These are phyloP conservation scores for Sporothrix mexicana DNA, from an alignment of 2,329 filamentous ascomycete genomes.

Conservation along the genomic window DNA sequence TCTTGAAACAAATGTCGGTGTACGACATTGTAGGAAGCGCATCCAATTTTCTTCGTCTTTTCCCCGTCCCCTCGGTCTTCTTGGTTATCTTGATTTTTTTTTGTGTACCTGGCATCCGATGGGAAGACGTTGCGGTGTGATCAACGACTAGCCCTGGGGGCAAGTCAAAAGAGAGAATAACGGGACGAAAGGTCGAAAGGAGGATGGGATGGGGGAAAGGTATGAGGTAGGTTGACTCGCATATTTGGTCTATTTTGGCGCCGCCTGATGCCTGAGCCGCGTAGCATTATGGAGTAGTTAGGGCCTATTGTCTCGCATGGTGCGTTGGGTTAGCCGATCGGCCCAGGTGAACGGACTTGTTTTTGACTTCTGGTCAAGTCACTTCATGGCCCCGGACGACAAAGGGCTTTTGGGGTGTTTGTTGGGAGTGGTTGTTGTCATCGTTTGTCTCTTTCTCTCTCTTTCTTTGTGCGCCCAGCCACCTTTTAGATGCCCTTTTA, in stretches of 20 bases:
- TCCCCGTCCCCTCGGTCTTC: not conserved
- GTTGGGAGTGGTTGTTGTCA: not conserved
- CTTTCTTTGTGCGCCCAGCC: not conserved
- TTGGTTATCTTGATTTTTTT: not conserved
- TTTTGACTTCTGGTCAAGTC: not conserved
- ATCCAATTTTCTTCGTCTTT: not conserved
- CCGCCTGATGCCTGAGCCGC: not conserved
- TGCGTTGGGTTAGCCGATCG: constrained; percentile 12
- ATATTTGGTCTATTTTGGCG: not conserved
- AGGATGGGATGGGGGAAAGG: no score
- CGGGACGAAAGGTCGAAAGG: no score
- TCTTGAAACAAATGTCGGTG: not conserved
- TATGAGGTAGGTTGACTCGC: not conserved
- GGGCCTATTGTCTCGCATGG: not conserved
- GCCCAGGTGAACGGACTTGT: constrained; percentile 1
- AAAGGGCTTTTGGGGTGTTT: not conserved
- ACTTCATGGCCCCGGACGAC: not conserved
- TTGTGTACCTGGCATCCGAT: not conserved
- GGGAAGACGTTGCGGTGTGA: constrained; percentile 16
- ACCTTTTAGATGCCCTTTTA: constrained; percentile 2
- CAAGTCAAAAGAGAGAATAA: not conserved
- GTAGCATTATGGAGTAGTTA: not conserved
- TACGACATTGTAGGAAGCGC: no score
- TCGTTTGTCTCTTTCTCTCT: not conserved
- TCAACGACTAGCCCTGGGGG: not conserved